Conservation (phyloP, 352 stramenopile genomes). For the Globisporangium cylindrosporum region DNA sequence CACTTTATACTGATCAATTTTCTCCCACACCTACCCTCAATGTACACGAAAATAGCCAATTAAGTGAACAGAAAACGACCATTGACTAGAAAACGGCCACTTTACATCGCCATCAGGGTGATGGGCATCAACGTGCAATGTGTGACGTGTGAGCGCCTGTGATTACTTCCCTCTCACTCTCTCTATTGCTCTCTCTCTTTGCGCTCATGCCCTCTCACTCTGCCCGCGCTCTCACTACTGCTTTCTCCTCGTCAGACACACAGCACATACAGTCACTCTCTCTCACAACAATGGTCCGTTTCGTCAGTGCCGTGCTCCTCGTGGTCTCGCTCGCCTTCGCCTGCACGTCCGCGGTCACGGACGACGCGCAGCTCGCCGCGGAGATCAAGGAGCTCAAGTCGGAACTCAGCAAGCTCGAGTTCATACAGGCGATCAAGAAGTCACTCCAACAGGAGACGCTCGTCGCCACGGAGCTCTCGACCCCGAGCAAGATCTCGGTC, state of each 20-base stretch:
- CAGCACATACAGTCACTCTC: neutral
- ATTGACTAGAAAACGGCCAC: too few species aligned
- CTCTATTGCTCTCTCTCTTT: neutral
- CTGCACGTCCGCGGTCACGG: neutral
- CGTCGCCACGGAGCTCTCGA: slow-evolving; percentile 4
- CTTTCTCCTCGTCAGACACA: neutral
- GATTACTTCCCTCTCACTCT: slow-evolving; percentile 4
- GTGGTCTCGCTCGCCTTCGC: slow-evolving; percentile 9
- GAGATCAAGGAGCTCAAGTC: slow-evolving; percentile 4
- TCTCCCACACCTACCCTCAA: too few species aligned
- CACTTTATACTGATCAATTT: too few species aligned
- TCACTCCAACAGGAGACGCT: neutral
- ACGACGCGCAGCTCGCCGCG: slow-evolving; percentile 4
- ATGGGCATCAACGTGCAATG: too few species aligned
- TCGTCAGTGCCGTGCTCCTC: slow-evolving; percentile 8
- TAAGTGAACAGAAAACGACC: too few species aligned
- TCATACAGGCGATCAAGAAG: slow-evolving; percentile 4
- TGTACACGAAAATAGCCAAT: too few species aligned
- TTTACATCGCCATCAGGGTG: too few species aligned
- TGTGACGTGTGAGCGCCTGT: too few species aligned
- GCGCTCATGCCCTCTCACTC: neutral
- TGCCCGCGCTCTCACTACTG: neutral
- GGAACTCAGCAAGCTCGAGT: slow-evolving; percentile 11
- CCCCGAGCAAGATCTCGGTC: slow-evolving; percentile 8
- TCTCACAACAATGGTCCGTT: slow-evolving; percentile 1